These are phyloP conservation scores for Barbarea vulgaris DNA, from an alignment of 345 rosid species.

Conservation along the genomic window DNA sequence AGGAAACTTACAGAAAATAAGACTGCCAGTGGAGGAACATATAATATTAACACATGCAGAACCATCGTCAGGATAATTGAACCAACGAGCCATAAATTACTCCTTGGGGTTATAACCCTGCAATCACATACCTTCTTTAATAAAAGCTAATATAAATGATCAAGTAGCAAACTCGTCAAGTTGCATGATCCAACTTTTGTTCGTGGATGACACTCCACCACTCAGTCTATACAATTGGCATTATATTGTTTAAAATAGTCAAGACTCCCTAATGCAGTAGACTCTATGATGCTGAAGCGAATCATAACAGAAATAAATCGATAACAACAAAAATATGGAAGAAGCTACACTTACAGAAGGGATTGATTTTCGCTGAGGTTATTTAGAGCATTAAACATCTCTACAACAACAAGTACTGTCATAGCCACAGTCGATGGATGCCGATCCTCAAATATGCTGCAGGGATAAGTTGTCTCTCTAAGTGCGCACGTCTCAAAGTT, in stretches of 20 bases:
- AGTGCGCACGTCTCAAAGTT: conserved; percentile 85
- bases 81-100: conserved; percentile 96
- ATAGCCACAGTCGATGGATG: conserved; percentile 97
- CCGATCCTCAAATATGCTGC: conserved; percentile 88
- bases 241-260: neutral
- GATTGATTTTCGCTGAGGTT: conserved; percentile 99
- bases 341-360: conserved; percentile 68
- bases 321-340: conserved; percentile 6
- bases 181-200: neutral
- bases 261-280: neutral
- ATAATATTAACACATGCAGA: conserved; percentile 81
- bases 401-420: conserved; percentile 99
- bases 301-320: conserved; percentile 14
- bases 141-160: conserved; percentile 4
- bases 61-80: conserved; percentile 92
- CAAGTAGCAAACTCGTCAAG: conserved; percentile 1
- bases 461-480: conserved; percentile 85
- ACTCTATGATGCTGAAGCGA: neutral
- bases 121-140: conserved; percentile 36
- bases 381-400: conserved; percentile 98
- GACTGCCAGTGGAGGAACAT: conserved; percentile 79
- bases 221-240: neutral
- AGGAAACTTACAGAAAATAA: conserved; percentile 88
- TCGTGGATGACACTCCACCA: conserved; percentile 6
- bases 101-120: conserved; percentile 97